Conservation (phyloP, 352 stramenopile species). For the Phytophthora pini region DNA sequence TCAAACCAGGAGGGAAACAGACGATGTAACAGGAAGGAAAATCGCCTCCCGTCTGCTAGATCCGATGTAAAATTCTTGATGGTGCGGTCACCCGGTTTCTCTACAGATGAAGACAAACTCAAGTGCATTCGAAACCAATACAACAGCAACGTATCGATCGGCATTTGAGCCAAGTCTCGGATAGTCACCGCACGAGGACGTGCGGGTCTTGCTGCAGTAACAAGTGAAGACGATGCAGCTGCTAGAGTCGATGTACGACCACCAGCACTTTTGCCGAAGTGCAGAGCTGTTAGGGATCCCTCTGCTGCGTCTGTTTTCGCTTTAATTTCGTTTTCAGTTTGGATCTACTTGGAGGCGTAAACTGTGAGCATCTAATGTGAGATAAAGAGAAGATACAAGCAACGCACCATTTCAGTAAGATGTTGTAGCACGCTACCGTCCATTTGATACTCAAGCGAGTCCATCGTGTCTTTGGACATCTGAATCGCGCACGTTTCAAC, state of each 20-base stretch:
- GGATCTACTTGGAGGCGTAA: slow-evolving; percentile 33
- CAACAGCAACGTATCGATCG: slow-evolving; percentile 74
- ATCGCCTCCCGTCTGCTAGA: slow-evolving; percentile 65
- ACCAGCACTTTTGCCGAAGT: slow-evolving; percentile 27
- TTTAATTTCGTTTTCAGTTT: slow-evolving; percentile 69
- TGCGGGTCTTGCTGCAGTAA: slow-evolving; percentile 11
- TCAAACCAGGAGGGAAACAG: slow-evolving; percentile 82
- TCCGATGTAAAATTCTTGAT: slow-evolving; percentile 86
- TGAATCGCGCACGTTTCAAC: slow-evolving; percentile 87
- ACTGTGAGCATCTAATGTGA: neutral
- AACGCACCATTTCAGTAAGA: slow-evolving; percentile 62
- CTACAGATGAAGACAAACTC: slow-evolving; percentile 59
- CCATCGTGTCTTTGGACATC: slow-evolving; percentile 83
- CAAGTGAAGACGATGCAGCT: slow-evolving; percentile 28
- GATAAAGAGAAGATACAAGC: neutral
- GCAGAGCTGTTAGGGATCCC: slow-evolving; percentile 14
- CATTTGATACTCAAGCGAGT: slow-evolving; percentile 79
- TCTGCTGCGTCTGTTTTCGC: slow-evolving; percentile 43
- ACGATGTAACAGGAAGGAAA: slow-evolving; percentile 76
- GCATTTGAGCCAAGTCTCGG: slow-evolving; percentile 72
- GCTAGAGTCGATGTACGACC: slow-evolving; percentile 26
- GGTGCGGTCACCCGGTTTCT: slow-evolving; percentile 70
- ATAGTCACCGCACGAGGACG: slow-evolving; percentile 49
- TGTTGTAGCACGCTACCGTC: slow-evolving; percentile 70
- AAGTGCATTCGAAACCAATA: slow-evolving; percentile 84